Evolutionary conservation across 2,329 filamentous ascomycete genomes (phyloP).

Genomic region (Ophiocordyceps australis): DNA sequence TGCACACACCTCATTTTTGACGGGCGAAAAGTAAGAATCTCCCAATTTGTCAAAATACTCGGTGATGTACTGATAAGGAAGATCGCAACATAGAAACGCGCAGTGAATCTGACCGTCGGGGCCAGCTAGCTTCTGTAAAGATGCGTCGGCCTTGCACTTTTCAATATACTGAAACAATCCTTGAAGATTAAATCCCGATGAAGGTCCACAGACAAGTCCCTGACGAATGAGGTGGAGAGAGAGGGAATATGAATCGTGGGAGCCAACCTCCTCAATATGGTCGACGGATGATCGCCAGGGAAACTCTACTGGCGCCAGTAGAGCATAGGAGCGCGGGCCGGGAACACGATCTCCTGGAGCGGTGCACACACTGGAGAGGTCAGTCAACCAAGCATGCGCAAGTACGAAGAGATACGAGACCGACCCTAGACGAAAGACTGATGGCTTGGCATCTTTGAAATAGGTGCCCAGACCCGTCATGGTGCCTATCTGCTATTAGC

Average conservation of each 20-base stretch:
- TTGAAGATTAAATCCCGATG: conserved; percentile 37
- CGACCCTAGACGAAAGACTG: conserved; percentile 18
- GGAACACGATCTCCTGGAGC: conserved; percentile 37
- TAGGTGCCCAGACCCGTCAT: conserved; percentile 30
- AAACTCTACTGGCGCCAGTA: conserved; percentile 31
- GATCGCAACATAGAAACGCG: conserved; percentile 43
- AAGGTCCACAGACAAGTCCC: conserved; percentile 40
- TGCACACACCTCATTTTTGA: conserved; percentile 19
- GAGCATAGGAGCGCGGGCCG: conserved; percentile 33
- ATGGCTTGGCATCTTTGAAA: conserved; percentile 29
- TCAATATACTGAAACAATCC: conserved; percentile 31
- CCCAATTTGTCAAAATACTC: conserved; percentile 40
- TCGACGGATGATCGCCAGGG: conserved; percentile 39
- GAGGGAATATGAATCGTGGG: conserved; percentile 29
- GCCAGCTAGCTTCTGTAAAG: conserved; percentile 22
- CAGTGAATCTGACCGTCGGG: conserved; percentile 27
- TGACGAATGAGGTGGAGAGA: conserved; percentile 36
- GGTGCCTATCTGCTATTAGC: conserved; percentile 1
- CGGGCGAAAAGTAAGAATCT: conserved; percentile 25
- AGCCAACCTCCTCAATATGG: conserved; percentile 35
- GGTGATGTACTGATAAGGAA: conserved; percentile 44
- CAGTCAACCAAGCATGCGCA: not conserved
- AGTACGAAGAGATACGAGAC: not conserved
- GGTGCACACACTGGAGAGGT: conserved; percentile 28
- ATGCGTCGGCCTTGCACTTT: conserved; percentile 24